These are phyloP conservation scores for Sugiyamaella pinicola DNA, from an alignment of 1,139 yeast genomes.

Conservation along the genomic window DNA sequence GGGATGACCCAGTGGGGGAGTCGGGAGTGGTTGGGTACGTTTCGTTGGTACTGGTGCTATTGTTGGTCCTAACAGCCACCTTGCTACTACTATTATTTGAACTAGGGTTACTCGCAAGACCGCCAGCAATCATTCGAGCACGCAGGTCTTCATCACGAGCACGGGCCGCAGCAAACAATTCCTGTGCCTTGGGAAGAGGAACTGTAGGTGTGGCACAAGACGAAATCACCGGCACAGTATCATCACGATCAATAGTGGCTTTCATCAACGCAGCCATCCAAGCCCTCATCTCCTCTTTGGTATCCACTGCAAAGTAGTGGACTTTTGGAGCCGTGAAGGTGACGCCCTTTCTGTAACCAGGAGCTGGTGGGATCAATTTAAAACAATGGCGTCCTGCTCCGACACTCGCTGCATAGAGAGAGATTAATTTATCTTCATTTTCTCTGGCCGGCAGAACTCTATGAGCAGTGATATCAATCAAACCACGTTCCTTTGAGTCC, in stretches of 20 bases:
- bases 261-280: conserved; percentile 97
- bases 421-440: conserved; percentile 72
- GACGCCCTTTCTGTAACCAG: conserved; percentile 92
- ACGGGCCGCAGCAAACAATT: conserved; percentile 71
- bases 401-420: conserved; percentile 87
- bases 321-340: conserved; percentile 96
- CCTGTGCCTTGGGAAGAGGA: conserved; percentile 82
- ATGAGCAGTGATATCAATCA: conserved; percentile 94
- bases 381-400: conserved; percentile 93
- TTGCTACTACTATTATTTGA: conserved; percentile 7
- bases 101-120: conserved; percentile 25
- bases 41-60: conserved; percentile 1
- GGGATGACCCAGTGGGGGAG: conserved; percentile 32
- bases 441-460: conserved; percentile 80
- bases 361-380: conserved; percentile 94
- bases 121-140: conserved; percentile 37
- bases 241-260: conserved; percentile 95
- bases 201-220: conserved; percentile 95
- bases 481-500: conserved; percentile 85
- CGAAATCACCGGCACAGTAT: conserved; percentile 88
- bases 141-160: conserved; percentile 37
- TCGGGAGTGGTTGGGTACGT: conserved; percentile 31
- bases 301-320: conserved; percentile 93
- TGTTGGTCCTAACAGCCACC: not conserved
- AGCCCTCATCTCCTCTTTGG: conserved; percentile 84